A percentile compares a stretch with the other conserved stretches of the same genome.
phyloP scores from a whole-genome alignment of 139 green algal species.

The Pleodorina starrii region DNA sequence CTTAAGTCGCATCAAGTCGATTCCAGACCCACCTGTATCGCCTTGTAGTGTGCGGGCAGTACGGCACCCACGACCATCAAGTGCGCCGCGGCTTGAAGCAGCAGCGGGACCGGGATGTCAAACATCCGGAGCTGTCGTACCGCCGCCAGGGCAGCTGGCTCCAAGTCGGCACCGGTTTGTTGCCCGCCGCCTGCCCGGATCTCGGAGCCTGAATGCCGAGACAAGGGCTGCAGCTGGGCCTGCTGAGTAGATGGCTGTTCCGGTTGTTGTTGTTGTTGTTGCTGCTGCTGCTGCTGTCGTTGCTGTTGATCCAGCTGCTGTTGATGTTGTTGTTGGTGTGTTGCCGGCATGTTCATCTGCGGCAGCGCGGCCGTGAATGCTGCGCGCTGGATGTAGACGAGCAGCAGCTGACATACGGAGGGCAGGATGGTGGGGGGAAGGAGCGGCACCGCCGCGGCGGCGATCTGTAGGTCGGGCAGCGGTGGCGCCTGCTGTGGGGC shows the following conservation, averaged over 20 bases:
- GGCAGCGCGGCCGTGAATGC: not conserved
- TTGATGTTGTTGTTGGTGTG: not conserved
- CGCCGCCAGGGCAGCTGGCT: not conserved
- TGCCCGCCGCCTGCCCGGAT: no score
- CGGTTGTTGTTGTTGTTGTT: not conserved
- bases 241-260: no score
- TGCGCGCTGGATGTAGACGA: slow-evolving; percentile 1
- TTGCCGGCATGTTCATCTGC: no score
- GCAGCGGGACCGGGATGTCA: not conserved
- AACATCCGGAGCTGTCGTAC: not conserved
- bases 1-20: no score
- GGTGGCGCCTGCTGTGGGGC: not conserved
- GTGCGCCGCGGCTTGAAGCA: slow-evolving; percentile 34
- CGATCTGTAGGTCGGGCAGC: no score
- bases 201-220: no score
- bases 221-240: no score
- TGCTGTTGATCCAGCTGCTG: not conserved
- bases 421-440: not conserved
- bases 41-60: slow-evolving; percentile 12
- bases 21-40: no score
- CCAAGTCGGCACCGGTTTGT: not conserved
- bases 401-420: slow-evolving; percentile 29
- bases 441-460: not conserved
- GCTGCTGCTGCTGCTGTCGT: not conserved
- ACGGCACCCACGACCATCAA: slow-evolving; percentile 31